Conservation (phyloP, 164 flowering plant genomes). For the Buxus sempervirens region DNA sequence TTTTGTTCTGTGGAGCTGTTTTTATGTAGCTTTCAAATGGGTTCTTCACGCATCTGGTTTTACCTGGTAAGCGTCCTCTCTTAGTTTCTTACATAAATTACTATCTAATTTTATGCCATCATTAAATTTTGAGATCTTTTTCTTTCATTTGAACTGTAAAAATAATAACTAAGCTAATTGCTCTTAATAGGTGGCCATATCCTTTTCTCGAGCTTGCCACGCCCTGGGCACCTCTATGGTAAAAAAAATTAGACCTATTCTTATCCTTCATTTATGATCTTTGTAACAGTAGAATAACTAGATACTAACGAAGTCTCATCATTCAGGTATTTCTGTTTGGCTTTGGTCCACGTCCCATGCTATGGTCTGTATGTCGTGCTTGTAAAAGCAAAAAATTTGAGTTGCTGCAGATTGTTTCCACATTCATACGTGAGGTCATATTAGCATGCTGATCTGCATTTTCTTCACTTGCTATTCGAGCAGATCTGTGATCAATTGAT, state of each 20-base stretch:
- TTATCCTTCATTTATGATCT: background rate
- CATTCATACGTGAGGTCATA: conserved; percentile 31
- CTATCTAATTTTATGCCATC: background rate
- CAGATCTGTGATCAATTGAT: no score
- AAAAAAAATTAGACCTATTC: conserved; percentile 3
- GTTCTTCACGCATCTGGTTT: conserved; percentile 61
- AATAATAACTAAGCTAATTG: background rate
- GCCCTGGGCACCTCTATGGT: conserved; percentile 87
- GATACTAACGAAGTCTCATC: background rate
- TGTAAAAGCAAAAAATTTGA: conserved; percentile 30
- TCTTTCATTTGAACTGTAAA: background rate
- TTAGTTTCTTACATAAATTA: background rate
- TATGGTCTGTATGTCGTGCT: conserved; percentile 42
- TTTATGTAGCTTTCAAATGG: conserved; percentile 64
- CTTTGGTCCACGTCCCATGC: conserved; percentile 59
- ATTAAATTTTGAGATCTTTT: background rate
- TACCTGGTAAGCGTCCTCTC: conserved; percentile 37
- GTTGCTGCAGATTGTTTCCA: conserved; percentile 50
- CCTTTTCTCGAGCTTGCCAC: conserved; percentile 72
- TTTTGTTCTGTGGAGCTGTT: conserved; percentile 61
- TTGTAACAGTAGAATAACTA: background rate
- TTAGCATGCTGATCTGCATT: conserved; percentile 8
- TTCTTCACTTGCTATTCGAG: background rate
- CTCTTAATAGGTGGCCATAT: conserved; percentile 81
- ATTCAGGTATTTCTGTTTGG: conserved; percentile 55